Conservation (phyloP, 768 basidiomycete genomes). For the Asterophora parasitica region DNA sequence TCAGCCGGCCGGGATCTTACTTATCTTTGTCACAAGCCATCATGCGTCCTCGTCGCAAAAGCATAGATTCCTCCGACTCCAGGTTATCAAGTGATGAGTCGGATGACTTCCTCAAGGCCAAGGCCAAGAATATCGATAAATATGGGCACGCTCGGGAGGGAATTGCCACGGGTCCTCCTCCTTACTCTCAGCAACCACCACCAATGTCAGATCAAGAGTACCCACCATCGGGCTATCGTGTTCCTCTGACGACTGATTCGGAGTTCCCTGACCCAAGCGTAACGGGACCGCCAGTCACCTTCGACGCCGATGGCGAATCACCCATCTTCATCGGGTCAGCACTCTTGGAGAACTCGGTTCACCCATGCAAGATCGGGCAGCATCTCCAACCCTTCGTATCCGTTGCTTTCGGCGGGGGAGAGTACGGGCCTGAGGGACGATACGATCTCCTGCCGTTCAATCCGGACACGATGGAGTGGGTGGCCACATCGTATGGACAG, state of each 20-base stretch:
- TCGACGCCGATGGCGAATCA: slow-evolving; percentile 51
- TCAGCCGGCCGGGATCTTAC: background rate
- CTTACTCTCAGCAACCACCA: slow-evolving; percentile 7
- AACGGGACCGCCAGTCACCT: slow-evolving; percentile 46
- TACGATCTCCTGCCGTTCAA: slow-evolving; percentile 75
- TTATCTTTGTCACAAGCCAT: background rate
- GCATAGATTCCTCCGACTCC: slow-evolving; percentile 27
- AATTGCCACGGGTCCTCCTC: slow-evolving; percentile 6
- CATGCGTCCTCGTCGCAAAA: slow-evolving; percentile 21
- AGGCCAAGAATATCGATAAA: slow-evolving; percentile 19
- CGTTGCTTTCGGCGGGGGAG: slow-evolving; percentile 62
- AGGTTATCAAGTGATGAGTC: slow-evolving; percentile 21
- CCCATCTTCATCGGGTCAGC: slow-evolving; percentile 75
- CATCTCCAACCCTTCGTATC: slow-evolving; percentile 45
- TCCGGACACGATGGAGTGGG: slow-evolving; percentile 68
- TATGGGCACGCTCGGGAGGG: slow-evolving; percentile 1
- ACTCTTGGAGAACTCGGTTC: slow-evolving; percentile 59
- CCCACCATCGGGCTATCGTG: slow-evolving; percentile 64
- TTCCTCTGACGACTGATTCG: slow-evolving; percentile 42
- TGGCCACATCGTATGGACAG: slow-evolving; percentile 53
- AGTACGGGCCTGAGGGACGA: slow-evolving; percentile 57
- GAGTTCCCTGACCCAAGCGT: slow-evolving; percentile 41
- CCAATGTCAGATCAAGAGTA: slow-evolving; percentile 4
- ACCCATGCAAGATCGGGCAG: slow-evolving; percentile 79
- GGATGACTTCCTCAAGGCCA: slow-evolving; percentile 12